Percentiles rank a stretch among this genome's conserved stretches.
Evolutionary conservation across 768 basidiomycete genomes (phyloP).

Genomic region (Chalciporus sphaerocephalus): DNA sequence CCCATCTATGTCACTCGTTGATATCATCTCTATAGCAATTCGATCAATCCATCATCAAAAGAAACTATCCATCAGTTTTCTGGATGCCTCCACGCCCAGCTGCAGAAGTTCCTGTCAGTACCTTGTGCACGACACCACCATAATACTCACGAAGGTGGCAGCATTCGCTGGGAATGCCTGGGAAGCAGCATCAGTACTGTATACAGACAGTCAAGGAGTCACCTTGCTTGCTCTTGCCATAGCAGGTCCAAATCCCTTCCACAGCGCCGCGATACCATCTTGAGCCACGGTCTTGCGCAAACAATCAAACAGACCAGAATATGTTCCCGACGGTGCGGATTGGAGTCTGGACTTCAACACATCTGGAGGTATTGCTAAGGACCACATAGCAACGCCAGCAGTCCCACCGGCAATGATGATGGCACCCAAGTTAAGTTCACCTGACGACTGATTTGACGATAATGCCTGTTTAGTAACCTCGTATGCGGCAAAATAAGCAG

Average conservation of each 20-base stretch:
- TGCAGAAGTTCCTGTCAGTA: slow-evolving; percentile 27
- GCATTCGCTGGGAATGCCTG: slow-evolving; percentile 98
- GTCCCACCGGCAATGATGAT: slow-evolving; percentile 90
- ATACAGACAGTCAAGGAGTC: background rate
- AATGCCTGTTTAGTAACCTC: slow-evolving; percentile 87
- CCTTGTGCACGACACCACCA: background rate
- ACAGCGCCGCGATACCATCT: slow-evolving; percentile 83
- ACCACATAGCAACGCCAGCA: slow-evolving; percentile 98
- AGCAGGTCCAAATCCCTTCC: slow-evolving; percentile 97
- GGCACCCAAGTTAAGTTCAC: slow-evolving; percentile 79
- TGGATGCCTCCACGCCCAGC: slow-evolving; percentile 90
- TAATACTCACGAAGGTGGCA: slow-evolving; percentile 74
- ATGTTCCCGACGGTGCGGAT: slow-evolving; percentile 96
- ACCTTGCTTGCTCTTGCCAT: slow-evolving; percentile 75
- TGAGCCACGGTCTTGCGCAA: slow-evolving; percentile 84
- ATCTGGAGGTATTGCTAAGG: slow-evolving; percentile 94
- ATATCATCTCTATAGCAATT: too few relatives aligned
- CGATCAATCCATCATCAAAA: slow-evolving; percentile 39
- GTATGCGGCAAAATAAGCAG: slow-evolving; percentile 96
- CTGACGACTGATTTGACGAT: slow-evolving; percentile 75
- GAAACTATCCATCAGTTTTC: slow-evolving; percentile 73
- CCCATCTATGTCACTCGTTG: background rate
- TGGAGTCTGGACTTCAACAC: slow-evolving; percentile 95
- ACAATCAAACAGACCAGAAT: slow-evolving; percentile 91
- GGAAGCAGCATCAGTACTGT: slow-evolving; percentile 3